Conservation (phyloP, 352 stramenopile species). For the Peronospora farinosa region DNA sequence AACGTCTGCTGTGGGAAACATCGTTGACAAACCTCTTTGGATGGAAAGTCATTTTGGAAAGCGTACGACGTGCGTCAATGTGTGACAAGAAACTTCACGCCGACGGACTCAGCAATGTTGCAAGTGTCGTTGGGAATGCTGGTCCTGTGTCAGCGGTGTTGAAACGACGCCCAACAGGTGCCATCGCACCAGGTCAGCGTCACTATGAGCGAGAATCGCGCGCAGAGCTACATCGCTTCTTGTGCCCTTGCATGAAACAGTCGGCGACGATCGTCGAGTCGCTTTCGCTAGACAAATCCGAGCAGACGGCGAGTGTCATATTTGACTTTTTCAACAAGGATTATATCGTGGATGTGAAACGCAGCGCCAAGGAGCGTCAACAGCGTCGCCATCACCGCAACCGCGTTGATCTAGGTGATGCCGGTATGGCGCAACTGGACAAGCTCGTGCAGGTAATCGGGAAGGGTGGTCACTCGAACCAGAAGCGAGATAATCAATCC, state of each 20-base stretch:
- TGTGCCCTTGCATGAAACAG: constrained; percentile 42
- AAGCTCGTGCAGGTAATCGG: constrained; percentile 62
- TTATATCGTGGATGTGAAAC: constrained; percentile 54
- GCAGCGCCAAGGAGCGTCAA: constrained; percentile 51
- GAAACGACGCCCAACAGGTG: constrained; percentile 17
- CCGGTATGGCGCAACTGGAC: constrained; percentile 64
- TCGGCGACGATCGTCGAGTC: constrained; percentile 31
- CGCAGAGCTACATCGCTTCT: constrained; percentile 38
- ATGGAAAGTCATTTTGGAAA: constrained; percentile 54
- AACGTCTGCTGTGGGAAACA: constrained; percentile 68
- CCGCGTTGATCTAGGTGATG: constrained; percentile 63
- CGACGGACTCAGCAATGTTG: constrained; percentile 22
- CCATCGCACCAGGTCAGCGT: constrained; percentile 18
- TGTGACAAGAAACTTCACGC: constrained; percentile 12
- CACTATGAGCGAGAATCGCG: constrained; percentile 33
- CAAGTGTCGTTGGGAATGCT: constrained; percentile 23
- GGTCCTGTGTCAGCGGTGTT: constrained; percentile 17
- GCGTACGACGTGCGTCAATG: constrained; percentile 22
- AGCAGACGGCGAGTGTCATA: constrained; percentile 31
- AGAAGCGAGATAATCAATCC: constrained; percentile 57
- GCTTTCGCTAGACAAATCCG: constrained; percentile 25
- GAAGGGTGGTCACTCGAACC: constrained; percentile 58
- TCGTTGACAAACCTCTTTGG: constrained; percentile 66
- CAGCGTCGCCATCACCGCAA: constrained; percentile 52
- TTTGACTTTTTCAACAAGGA: constrained; percentile 67